Evolutionary conservation across 2,329 filamentous ascomycete species (phyloP).

Genomic region (Trichoderma simmonsii): DNA sequence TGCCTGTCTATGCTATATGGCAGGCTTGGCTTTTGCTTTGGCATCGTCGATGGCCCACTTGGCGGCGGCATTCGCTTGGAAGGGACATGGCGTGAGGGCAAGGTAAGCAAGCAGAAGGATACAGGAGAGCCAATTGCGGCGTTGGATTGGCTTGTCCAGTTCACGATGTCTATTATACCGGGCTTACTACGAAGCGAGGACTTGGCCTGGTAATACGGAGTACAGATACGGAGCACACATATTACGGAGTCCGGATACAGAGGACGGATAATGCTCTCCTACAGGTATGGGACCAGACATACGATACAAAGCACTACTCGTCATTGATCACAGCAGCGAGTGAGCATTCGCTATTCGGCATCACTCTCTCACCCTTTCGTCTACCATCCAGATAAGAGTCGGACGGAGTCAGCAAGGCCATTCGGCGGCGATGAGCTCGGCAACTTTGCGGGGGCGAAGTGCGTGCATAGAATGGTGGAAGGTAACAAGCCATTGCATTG

Average conservation of each 20-base stretch:
- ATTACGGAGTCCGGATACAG: not conserved
- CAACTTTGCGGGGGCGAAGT: conserved; percentile 11
- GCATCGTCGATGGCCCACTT: not conserved
- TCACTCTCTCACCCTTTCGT: not conserved
- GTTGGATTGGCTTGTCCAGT: not conserved
- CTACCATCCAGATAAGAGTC: not conserved
- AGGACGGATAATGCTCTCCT: not conserved
- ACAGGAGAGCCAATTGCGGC: not conserved
- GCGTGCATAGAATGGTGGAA: conserved; percentile 1
- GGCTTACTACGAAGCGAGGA: not conserved
- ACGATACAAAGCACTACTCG: not conserved
- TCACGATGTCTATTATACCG: not conserved
- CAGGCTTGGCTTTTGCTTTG: not conserved
- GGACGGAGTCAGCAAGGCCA: not conserved
- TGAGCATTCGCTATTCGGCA: not conserved
- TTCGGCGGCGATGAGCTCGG: conserved; percentile 7
- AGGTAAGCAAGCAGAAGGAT: not conserved
- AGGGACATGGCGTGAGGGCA: not conserved
- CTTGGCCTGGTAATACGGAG: not conserved
- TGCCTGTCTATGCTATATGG: conserved; percentile 3
- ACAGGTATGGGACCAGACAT: not conserved
- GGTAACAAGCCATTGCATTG: not conserved
- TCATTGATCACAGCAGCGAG: not conserved
- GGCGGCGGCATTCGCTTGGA: not conserved
- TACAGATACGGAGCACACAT: too few species aligned